Conservation (phyloP, 2,329 filamentous ascomycete species). For the Diaporthe longicolla region DNA sequence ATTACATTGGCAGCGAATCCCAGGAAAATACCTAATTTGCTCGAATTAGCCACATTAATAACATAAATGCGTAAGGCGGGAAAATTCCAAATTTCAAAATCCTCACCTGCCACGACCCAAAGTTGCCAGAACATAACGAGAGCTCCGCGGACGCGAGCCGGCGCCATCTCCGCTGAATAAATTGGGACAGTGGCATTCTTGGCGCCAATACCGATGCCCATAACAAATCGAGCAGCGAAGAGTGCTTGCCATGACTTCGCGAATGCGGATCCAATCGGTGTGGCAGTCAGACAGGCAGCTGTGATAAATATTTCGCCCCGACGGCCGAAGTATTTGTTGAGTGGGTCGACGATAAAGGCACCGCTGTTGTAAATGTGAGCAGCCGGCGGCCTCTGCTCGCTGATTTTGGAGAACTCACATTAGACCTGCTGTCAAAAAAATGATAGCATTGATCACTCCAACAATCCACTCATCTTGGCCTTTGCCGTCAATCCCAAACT, state of each 20-base stretch:
- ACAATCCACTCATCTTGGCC: slow-evolving; percentile 63
- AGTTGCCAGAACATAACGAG: slow-evolving; percentile 43
- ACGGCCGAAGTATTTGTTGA: slow-evolving; percentile 61
- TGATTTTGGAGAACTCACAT: slow-evolving; percentile 65
- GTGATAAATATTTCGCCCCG: slow-evolving; percentile 80
- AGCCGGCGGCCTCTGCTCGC: slow-evolving; percentile 43
- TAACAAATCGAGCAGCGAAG: slow-evolving; percentile 74
- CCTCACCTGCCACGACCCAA: slow-evolving; percentile 39
- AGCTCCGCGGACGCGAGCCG: slow-evolving; percentile 39
- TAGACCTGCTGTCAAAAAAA: slow-evolving; percentile 67
- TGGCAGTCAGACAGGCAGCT: slow-evolving; percentile 78
- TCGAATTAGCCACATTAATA: not conserved
- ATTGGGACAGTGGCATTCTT: slow-evolving; percentile 42
- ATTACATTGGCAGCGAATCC: slow-evolving; percentile 74
- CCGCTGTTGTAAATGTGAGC: not conserved
- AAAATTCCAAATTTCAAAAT: not conserved
- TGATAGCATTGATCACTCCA: slow-evolving; percentile 75
- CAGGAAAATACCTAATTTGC: slow-evolving; percentile 63
- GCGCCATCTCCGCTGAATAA: slow-evolving; percentile 42
- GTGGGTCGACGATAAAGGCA: slow-evolving; percentile 67
- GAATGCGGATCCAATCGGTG: slow-evolving; percentile 79
- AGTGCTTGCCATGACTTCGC: slow-evolving; percentile 80
- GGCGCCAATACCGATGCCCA: slow-evolving; percentile 42
- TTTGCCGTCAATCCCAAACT: slow-evolving; percentile 61
- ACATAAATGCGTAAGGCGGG: rapidly evolving